Conservation (phyloP, 108 stramenopile species). For the Pseudonitzschia multiseries region DNA sequence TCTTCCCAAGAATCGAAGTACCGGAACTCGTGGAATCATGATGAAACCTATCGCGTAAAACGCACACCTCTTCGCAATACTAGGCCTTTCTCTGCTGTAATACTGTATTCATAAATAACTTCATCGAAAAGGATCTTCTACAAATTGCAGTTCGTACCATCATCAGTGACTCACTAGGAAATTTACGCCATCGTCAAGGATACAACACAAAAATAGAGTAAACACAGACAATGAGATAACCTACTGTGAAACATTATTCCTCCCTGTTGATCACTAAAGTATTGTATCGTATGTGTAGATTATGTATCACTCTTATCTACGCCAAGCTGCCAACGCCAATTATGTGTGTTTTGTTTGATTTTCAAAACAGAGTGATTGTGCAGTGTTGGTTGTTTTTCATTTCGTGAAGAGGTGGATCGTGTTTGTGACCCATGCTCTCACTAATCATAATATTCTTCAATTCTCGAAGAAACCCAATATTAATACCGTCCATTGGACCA, state of each 20-base stretch:
- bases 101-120: background rate
- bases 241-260: too few relatives aligned
- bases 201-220: too few relatives aligned
- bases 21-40: conserved; percentile 25
- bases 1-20: conserved; percentile 81
- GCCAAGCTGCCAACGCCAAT: too few relatives aligned
- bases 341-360: too few relatives aligned
- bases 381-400: too few relatives aligned
- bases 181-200: too few relatives aligned
- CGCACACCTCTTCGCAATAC: background rate
- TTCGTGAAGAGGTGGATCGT: background rate
- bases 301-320: too few relatives aligned
- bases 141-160: background rate
- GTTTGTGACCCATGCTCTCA: background rate
- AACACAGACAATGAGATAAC: too few relatives aligned
- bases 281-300: too few relatives aligned
- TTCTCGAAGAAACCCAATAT: background rate
- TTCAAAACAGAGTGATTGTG: too few relatives aligned
- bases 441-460: background rate
- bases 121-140: background rate
- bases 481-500: background rate
- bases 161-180: too few relatives aligned
- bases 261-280: too few relatives aligned
- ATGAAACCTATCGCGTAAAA: background rate
- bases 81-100: background rate